Evolutionary conservation across 2,329 filamentous ascomycete genomes (phyloP).

Genomic region (Bipolaris cookei): DNA sequence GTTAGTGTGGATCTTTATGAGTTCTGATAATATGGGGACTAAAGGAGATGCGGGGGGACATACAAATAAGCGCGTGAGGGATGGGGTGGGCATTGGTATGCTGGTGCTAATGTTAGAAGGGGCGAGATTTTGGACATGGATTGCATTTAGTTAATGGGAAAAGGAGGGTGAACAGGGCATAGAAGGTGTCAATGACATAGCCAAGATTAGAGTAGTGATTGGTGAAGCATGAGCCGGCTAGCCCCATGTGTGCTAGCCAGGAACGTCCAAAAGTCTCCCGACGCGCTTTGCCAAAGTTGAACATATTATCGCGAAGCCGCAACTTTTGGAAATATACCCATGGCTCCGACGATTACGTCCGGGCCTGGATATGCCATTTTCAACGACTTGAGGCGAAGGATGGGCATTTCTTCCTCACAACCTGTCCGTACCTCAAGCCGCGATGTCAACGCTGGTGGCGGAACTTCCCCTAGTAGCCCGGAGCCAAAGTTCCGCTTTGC

Average conservation of each 20-base stretch:
- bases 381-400: conserved; percentile 4
- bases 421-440: conserved; percentile 9
- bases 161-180: neutral
- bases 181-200: neutral
- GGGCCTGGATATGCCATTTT: conserved; percentile 9
- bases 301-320: neutral
- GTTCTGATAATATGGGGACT: too few species aligned
- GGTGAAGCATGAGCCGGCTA: neutral
- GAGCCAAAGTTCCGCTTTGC: conserved; percentile 16
- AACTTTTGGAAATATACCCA: too few species aligned
- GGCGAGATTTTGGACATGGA: neutral
- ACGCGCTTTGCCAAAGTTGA: conserved; percentile 4
- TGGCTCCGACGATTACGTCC: conserved; percentile 1
- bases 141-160: neutral
- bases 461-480: conserved; percentile 14
- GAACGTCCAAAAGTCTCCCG: neutral
- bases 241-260: neutral
- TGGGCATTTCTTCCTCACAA: conserved; percentile 29
- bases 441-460: conserved; percentile 1
- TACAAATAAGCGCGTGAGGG: neutral
- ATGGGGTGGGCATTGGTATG: neutral
- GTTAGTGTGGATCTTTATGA: neutral
- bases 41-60: neutral
- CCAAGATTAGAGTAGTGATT: neutral
- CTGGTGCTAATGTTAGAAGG: neutral